phyloP scores from a whole-genome alignment of 176 grass and related monocot genomes.

The Neostapfia colusana region DNA sequence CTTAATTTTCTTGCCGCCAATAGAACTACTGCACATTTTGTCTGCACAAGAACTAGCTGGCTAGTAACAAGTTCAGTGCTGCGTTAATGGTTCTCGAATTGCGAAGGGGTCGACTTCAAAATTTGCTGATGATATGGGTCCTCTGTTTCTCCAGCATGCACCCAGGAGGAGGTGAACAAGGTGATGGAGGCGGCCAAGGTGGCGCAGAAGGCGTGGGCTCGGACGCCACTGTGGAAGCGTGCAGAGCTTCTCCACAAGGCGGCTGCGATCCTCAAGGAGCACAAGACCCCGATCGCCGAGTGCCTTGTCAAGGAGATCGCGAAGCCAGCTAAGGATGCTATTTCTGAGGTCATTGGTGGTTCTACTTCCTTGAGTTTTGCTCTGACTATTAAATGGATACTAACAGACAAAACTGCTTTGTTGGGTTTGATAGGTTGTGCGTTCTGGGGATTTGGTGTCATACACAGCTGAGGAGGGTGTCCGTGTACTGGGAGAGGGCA shows the following conservation, averaged over 20 bases:
- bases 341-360: constrained; percentile 59
- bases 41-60: not conserved
- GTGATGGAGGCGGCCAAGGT: constrained; percentile 83
- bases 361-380: not conserved
- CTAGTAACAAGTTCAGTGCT: not conserved
- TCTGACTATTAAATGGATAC: constrained; percentile 1
- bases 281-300: constrained; percentile 76
- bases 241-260: constrained; percentile 92
- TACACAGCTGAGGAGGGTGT: constrained; percentile 97
- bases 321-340: constrained; percentile 93
- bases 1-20: not conserved
- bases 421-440: constrained; percentile 62
- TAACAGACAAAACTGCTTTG: constrained; percentile 15
- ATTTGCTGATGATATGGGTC: constrained; percentile 4
- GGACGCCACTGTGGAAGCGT: constrained; percentile 89
- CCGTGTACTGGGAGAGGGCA: constrained; percentile 85
- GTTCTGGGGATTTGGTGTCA: constrained; percentile 87
- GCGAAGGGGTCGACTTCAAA: not conserved
- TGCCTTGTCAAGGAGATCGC: constrained; percentile 96
- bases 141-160: constrained; percentile 62
- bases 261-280: constrained; percentile 85
- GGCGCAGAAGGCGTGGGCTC: constrained; percentile 74
- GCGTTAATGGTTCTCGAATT: not conserved
- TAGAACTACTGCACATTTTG: not conserved
- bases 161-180: constrained; percentile 98